Percentiles rank a stretch among this genome's conserved stretches.
Conservation (phyloP, 257 asterid genomes). For the Solanum rostratum region DNA sequence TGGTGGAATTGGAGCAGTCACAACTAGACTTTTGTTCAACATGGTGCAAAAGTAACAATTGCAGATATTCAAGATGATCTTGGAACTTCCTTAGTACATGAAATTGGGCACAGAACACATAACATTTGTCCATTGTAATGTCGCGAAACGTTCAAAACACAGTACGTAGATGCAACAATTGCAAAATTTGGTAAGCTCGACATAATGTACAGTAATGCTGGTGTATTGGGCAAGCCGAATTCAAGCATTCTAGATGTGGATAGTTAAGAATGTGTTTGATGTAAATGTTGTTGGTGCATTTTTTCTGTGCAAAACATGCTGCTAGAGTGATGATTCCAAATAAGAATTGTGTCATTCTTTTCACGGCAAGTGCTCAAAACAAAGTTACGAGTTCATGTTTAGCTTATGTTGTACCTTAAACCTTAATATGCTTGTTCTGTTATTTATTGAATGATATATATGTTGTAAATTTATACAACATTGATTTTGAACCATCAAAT, state of each 20-base stretch:
- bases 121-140: not conserved
- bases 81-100: too few species aligned
- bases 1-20: not conserved
- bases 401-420: too few species aligned
- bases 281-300: not conserved
- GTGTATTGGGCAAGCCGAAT: not conserved
- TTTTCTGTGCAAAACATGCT: not conserved
- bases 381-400: too few species aligned
- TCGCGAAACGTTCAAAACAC: not conserved
- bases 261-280: not conserved
- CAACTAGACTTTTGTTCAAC: not conserved
- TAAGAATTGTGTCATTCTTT: not conserved
- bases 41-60: not conserved
- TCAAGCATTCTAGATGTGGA: not conserved
- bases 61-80: not conserved
- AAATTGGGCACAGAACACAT: not conserved
- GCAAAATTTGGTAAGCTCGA: not conserved
- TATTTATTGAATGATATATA: too few species aligned
- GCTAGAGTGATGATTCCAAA: not conserved
- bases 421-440: too few species aligned
- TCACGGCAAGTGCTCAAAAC: not conserved
- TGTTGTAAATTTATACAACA: too few species aligned
- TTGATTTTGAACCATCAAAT: too few species aligned
- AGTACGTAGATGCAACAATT: not conserved
- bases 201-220: not conserved